These are phyloP conservation scores for Ormosia emarginata DNA, from an alignment of 306 rosid species.

Conservation along the genomic window DNA sequence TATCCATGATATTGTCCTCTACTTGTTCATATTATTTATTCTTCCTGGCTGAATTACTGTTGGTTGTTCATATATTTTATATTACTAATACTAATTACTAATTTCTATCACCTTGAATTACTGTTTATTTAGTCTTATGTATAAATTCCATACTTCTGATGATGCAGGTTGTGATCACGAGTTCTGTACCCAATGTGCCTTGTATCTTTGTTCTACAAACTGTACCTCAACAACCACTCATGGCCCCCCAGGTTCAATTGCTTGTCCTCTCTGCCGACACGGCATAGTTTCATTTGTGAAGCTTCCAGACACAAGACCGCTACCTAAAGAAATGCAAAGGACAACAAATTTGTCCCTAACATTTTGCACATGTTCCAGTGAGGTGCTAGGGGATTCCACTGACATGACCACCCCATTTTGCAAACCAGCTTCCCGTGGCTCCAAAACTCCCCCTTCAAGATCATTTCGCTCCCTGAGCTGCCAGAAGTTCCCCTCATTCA, in stretches of 20 bases:
- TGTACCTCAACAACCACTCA: constrained; percentile 33
- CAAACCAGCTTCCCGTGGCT: constrained; percentile 40
- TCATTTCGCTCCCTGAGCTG: constrained; percentile 63
- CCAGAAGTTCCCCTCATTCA: constrained; percentile 62
- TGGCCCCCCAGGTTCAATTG: constrained; percentile 82
- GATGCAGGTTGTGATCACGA: constrained; percentile 92
- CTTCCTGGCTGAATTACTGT: background rate
- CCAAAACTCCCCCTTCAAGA: constrained; percentile 33
- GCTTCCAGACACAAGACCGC: constrained; percentile 52
- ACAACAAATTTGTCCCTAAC: constrained; percentile 63
- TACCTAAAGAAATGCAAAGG: constrained; percentile 43
- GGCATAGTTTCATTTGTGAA: constrained; percentile 77
- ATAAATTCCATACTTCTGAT: background rate
- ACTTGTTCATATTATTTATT: background rate
- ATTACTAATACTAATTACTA: background rate
- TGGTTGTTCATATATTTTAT: background rate
- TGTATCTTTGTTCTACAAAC: constrained; percentile 87
- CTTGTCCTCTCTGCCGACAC: constrained; percentile 91
- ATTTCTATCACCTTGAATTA: background rate
- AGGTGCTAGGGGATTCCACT: constrained; percentile 41
- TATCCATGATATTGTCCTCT: background rate
- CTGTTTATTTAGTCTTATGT: background rate
- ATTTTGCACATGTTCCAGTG: constrained; percentile 65
- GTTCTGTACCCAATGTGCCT: constrained; percentile 88
- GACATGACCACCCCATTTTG: constrained; percentile 65